Conservation (phyloP, 305 asterid species). For the Euphrasia arctica region DNA sequence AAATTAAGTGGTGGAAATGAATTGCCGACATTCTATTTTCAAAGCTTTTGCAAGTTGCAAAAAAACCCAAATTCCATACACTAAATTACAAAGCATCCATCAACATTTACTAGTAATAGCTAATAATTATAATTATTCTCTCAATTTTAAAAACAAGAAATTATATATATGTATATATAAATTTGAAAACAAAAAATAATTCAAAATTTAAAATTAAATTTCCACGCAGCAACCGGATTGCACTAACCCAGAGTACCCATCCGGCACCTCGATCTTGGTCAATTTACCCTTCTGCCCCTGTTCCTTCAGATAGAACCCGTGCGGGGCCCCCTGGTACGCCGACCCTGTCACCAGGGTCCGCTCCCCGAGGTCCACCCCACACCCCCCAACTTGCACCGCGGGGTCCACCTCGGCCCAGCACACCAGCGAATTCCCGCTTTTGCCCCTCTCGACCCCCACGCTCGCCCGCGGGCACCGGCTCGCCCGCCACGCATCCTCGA, state of each 20-base stretch:
- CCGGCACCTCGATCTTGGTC: conserved; percentile 42
- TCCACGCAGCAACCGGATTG: conserved; percentile 75
- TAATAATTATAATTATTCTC: no score
- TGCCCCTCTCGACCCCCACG: conserved; percentile 36
- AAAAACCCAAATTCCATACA: no score
- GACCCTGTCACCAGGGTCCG: conserved; percentile 57
- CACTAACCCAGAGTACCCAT: conserved; percentile 54
- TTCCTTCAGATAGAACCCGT: conserved; percentile 46
- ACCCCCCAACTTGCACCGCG: conserved; percentile 53
- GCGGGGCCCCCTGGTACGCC: conserved; percentile 70
- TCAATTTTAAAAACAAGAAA: not conserved
- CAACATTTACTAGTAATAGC: no score
- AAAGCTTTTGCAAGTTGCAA: no score
- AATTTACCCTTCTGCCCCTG: conserved; percentile 49
- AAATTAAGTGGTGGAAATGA: no score
- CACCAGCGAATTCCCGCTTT: conserved; percentile 32
- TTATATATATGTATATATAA: not conserved
- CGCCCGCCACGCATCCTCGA: conserved; percentile 56
- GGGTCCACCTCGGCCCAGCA: conserved; percentile 61
- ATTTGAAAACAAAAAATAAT: not conserved
- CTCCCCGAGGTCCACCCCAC: conserved; percentile 63
- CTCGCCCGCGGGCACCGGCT: conserved; percentile 74
- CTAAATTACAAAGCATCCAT: no score
- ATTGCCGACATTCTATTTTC: no score
- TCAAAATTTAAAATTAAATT: conserved; percentile 30